phyloP scores from a whole-genome alignment of 768 basidiomycete species.

The Russula olivacea region DNA sequence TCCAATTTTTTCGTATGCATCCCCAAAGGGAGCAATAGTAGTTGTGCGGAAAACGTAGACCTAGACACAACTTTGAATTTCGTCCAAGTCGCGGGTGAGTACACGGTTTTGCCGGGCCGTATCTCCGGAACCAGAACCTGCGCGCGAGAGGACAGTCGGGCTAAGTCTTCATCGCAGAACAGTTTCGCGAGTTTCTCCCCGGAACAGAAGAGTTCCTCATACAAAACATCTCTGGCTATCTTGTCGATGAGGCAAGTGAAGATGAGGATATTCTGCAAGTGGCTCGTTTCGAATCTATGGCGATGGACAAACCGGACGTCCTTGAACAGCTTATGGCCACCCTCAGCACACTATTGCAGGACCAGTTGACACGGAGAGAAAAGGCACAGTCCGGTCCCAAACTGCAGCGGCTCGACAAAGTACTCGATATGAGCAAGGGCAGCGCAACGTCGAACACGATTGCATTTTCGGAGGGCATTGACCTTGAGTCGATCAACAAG shows the following conservation, averaged over 20 bases:
- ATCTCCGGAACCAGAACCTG: not conserved
- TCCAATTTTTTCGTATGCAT: constrained; percentile 98
- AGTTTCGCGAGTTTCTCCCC: constrained; percentile 63
- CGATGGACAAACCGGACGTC: constrained; percentile 50
- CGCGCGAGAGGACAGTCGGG: not conserved
- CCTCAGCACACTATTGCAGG: constrained; percentile 58
- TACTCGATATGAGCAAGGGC: constrained; percentile 83
- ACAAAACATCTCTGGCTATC: constrained; percentile 81
- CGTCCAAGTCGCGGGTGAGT: no score
- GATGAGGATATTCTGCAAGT: constrained; percentile 83
- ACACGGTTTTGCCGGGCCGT: not conserved
- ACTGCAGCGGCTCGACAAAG: constrained; percentile 72
- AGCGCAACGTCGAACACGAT: constrained; percentile 73
- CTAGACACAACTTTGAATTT: no score
- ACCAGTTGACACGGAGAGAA: constrained; percentile 52
- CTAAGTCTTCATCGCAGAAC: constrained; percentile 74
- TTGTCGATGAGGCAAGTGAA: constrained; percentile 83
- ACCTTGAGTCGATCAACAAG: constrained; percentile 89
- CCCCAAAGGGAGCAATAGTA: constrained; percentile 75
- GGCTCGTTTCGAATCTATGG: constrained; percentile 68
- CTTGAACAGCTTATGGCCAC: constrained; percentile 62
- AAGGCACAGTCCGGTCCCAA: constrained; percentile 53
- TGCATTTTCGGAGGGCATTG: constrained; percentile 74
- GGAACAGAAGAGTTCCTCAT: constrained; percentile 82
- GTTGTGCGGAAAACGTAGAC: no score